A percentile compares a stretch with the other conserved stretches of the same genome.
These are phyloP conservation scores for Candida vartiovaarae DNA, from an alignment of 805 yeast species.

Conservation along the genomic window DNA sequence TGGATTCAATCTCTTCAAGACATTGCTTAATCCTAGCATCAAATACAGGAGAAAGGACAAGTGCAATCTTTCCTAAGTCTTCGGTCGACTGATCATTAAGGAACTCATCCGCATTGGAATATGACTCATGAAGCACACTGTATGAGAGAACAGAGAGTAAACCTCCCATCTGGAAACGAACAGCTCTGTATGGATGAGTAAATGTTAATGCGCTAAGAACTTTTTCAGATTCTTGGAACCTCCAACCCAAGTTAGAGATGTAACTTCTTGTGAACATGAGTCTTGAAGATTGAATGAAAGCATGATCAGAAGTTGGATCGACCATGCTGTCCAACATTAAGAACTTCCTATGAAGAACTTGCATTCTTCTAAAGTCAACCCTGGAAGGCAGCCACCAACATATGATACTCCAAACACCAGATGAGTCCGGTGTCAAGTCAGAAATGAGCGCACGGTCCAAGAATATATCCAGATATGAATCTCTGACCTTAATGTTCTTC, in stretches of 20 bases:
- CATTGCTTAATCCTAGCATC: slow-evolving; percentile 32
- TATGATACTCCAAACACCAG: slow-evolving; percentile 67
- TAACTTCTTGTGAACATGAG: slow-evolving; percentile 47
- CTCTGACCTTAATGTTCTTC: slow-evolving; percentile 32
- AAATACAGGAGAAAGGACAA: slow-evolving; percentile 26
- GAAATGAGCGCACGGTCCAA: slow-evolving; percentile 40
- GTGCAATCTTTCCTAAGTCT: slow-evolving; percentile 30
- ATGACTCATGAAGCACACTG: slow-evolving; percentile 36
- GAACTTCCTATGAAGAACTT: slow-evolving; percentile 39
- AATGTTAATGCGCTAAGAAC: slow-evolving; percentile 35
- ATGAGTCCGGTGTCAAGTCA: slow-evolving; percentile 68
- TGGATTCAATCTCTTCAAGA: slow-evolving; percentile 37
- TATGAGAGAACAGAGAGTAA: slow-evolving; percentile 35
- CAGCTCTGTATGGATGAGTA: slow-evolving; percentile 65
- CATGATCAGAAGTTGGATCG: slow-evolving; percentile 54
- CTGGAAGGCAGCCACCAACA: slow-evolving; percentile 68
- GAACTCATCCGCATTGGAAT: slow-evolving; percentile 32
- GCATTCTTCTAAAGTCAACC: slow-evolving; percentile 61
- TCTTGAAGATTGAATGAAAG: slow-evolving; percentile 57
- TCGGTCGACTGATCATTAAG: slow-evolving; percentile 29
- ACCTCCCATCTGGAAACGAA: slow-evolving; percentile 61
- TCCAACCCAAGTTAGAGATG: slow-evolving; percentile 46
- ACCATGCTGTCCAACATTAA: slow-evolving; percentile 30
- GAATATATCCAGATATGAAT: slow-evolving; percentile 37
- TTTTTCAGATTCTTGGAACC: slow-evolving; percentile 42